phyloP scores from a whole-genome alignment of 2,329 filamentous ascomycete species.

The Fusarium lateritium region DNA sequence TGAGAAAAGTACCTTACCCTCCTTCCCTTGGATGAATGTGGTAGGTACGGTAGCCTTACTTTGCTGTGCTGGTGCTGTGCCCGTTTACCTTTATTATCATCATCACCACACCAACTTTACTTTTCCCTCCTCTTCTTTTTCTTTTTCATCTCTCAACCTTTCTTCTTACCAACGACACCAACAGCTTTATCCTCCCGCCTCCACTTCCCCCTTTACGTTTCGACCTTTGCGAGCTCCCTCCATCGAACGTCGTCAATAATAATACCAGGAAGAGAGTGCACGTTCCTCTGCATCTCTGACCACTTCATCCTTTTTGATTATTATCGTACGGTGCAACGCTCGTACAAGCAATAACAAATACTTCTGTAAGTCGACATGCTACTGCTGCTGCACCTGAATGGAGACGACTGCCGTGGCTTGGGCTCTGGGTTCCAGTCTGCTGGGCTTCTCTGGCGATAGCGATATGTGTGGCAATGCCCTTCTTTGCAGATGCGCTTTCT shows the following conservation, averaged over 20 bases:
- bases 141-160: constrained; percentile 35
- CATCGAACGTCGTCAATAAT: constrained; percentile 39
- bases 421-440: constrained; percentile 18
- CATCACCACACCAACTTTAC: constrained; percentile 42
- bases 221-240: constrained; percentile 36
- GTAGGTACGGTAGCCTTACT: constrained; percentile 21
- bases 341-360: constrained; percentile 46
- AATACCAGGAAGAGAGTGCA: constrained; percentile 44
- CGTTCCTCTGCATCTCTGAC: constrained; percentile 49
- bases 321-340: constrained; percentile 51
- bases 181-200: constrained; percentile 23
- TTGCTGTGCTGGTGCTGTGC: constrained; percentile 5
- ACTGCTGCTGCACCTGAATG: constrained; percentile 40
- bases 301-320: constrained; percentile 46
- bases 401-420: constrained; percentile 41
- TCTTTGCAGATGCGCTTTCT: constrained; percentile 33
- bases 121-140: constrained; percentile 26
- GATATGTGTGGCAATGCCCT: constrained; percentile 36
- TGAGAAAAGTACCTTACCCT: constrained; percentile 25
- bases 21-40: constrained; percentile 6
- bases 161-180: constrained; percentile 20
- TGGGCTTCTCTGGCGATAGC: constrained; percentile 25
- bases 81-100: constrained; percentile 43
- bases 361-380: constrained; percentile 46
- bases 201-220: constrained; percentile 25